phyloP scores from a whole-genome alignment of 352 stramenopile genomes.

The Phytophthora sansomeana region DNA sequence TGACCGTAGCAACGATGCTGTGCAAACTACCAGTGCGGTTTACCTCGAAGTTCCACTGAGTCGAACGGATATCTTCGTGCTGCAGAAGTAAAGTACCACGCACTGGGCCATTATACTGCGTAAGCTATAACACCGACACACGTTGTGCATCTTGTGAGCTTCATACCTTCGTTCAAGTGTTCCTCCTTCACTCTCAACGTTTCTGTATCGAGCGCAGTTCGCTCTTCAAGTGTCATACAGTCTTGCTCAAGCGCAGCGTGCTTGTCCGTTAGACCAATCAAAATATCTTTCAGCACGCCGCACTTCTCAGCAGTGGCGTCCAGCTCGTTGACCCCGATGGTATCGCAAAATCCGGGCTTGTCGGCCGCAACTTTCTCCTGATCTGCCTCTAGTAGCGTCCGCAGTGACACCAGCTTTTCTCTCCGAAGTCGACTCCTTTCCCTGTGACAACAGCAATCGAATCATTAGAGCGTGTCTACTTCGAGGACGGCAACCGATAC shows the following conservation, averaged over 20 bases:
- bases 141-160: background rate
- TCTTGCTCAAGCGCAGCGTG: constrained; percentile 28
- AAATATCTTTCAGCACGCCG: constrained; percentile 32
- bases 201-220: constrained; percentile 1
- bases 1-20: background rate
- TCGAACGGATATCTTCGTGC: constrained; percentile 39
- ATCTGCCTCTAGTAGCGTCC: constrained; percentile 13
- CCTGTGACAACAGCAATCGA: constrained; percentile 7
- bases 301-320: constrained; percentile 41
- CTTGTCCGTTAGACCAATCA: constrained; percentile 36
- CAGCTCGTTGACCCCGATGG: constrained; percentile 33
- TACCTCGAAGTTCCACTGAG: constrained; percentile 46
- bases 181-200: constrained; percentile 26
- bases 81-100: constrained; percentile 26
- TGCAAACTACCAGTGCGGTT: background rate
- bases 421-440: constrained; percentile 31
- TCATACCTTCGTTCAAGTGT: constrained; percentile 35
- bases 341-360: constrained; percentile 8
- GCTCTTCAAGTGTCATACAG: constrained; percentile 41
- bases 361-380: constrained; percentile 9
- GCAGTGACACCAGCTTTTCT: constrained; percentile 34
- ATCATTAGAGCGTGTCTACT: background rate
- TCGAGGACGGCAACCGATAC: background rate
- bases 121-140: constrained; percentile 9
- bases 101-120: constrained; percentile 15